Evolutionary conservation across 106 monocot species (phyloP).

Genomic region (Triglochin maritima): DNA sequence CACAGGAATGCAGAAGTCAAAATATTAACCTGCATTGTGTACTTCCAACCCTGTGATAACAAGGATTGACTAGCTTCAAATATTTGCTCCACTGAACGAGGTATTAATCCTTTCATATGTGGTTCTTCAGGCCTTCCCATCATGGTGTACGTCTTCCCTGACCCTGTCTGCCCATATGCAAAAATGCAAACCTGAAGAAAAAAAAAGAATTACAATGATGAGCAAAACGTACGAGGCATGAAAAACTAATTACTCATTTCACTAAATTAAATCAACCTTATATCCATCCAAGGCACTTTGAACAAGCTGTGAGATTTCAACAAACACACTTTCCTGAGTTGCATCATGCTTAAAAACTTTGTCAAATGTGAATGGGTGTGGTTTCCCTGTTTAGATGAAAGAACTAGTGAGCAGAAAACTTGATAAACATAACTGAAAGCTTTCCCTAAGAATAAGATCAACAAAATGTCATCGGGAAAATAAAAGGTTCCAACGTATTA

Average conservation of each 20-base stretch:
- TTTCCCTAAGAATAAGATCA: neutral
- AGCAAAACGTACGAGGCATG: neutral
- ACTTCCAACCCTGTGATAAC: conserved; percentile 74
- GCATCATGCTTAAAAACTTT: conserved; percentile 72
- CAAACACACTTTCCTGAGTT: conserved; percentile 77
- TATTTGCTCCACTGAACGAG: conserved; percentile 82
- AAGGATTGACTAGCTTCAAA: conserved; percentile 59
- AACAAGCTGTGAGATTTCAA: conserved; percentile 90
- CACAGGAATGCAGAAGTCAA: neutral
- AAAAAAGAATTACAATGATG: neutral
- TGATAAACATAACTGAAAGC: neutral
- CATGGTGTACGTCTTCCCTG: conserved; percentile 98
- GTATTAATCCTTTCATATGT: conserved; percentile 71
- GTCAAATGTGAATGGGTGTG: conserved; percentile 76
- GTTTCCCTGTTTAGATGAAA: conserved; percentile 38
- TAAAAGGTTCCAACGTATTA: conserved; percentile 3
- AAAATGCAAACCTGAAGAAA: conserved; percentile 79
- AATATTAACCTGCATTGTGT: conserved; percentile 66
- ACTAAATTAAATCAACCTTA: conserved; percentile 36
- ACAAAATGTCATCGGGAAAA: neutral
- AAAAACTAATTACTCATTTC: neutral
- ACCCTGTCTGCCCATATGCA: conserved; percentile 98
- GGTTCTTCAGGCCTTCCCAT: conserved; percentile 62
- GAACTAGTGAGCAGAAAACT: neutral
- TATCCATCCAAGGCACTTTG: conserved; percentile 98